phyloP scores from a whole-genome alignment of 371 early-diverging fungal species.

The Rhizopus sp. region DNA sequence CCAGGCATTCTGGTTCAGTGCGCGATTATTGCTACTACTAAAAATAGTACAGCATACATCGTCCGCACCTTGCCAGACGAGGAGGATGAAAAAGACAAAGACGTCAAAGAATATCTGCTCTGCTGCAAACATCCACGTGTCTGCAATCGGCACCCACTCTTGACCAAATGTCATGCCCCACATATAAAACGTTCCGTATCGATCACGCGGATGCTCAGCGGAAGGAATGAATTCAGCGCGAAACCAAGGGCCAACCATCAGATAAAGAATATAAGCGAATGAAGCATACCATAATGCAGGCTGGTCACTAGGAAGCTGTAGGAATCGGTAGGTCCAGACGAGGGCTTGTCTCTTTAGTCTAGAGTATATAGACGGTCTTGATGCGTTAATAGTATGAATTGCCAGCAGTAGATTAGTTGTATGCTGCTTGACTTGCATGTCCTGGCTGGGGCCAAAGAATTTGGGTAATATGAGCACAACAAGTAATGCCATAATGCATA shows the following conservation, averaged over 20 bases:
- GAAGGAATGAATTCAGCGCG: slow-evolving; percentile 58
- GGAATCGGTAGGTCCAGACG: slow-evolving; percentile 34
- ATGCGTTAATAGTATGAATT: slow-evolving; percentile 11
- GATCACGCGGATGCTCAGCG: slow-evolving; percentile 37
- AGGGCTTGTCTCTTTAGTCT: slow-evolving; percentile 33
- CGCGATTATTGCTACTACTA: no score
- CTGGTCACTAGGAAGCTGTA: slow-evolving; percentile 29
- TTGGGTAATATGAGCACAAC: no score
- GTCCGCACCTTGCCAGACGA: slow-evolving; percentile 32
- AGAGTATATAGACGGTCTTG: no score
- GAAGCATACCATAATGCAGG: slow-evolving; percentile 46
- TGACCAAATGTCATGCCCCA: slow-evolving; percentile 56
- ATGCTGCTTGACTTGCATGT: slow-evolving; percentile 1
- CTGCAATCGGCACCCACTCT: slow-evolving; percentile 77
- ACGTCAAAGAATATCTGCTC: slow-evolving; percentile 49
- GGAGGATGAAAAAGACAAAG: slow-evolving; percentile 45
- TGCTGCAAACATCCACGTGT: slow-evolving; percentile 74
- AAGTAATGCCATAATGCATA: no score
- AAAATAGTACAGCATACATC: no score
- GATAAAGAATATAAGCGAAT: slow-evolving; percentile 43
- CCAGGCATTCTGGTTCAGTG: no score
- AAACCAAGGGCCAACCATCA: slow-evolving; percentile 54
- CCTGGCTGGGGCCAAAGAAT: no score
- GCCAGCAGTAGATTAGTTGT: slow-evolving; percentile 29
- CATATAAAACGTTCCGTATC: slow-evolving; percentile 58